phyloP scores from a whole-genome alignment of 176 grass and related monocot genomes.

The Raddia distichophylla region DNA sequence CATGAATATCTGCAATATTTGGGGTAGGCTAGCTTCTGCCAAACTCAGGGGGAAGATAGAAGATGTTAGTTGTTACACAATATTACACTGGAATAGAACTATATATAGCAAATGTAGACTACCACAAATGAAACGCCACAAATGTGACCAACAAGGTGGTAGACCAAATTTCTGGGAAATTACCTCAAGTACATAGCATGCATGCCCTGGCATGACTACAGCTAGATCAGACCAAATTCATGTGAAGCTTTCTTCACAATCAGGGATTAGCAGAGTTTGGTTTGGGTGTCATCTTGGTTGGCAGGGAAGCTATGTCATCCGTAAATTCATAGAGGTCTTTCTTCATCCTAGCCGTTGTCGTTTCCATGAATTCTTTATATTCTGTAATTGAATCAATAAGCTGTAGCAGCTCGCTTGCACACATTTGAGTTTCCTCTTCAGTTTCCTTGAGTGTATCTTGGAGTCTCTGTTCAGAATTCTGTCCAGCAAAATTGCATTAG shows the following conservation, averaged over 20 bases:
- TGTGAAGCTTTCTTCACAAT: not conserved
- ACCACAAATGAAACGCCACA: no score
- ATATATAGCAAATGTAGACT: no score
- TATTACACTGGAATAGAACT: no score
- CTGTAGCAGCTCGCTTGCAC: slow-evolving; percentile 51
- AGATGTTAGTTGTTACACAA: no score
- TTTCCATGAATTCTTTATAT: slow-evolving; percentile 70
- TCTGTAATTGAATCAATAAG: slow-evolving; percentile 56
- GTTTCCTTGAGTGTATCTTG: slow-evolving; percentile 26
- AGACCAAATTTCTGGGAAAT: no score
- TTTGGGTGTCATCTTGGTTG: slow-evolving; percentile 39
- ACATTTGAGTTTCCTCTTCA: slow-evolving; percentile 57
- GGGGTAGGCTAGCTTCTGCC: no score
- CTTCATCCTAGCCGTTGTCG: slow-evolving; percentile 37
- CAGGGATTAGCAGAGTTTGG: not conserved
- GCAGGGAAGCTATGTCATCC: slow-evolving; percentile 55
- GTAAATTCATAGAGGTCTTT: slow-evolving; percentile 60
- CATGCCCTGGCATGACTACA: no score
- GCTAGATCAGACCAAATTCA: not conserved
- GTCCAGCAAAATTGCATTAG: not conserved
- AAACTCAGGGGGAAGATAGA: no score
- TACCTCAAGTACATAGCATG: no score
- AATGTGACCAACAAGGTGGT: no score
- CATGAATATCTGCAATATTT: no score
- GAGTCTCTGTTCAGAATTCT: slow-evolving; percentile 63